A percentile compares a stretch with the other conserved stretches of the same genome.
Conservation (phyloP, 306 rosid species). For the Casuarina glauca region DNA sequence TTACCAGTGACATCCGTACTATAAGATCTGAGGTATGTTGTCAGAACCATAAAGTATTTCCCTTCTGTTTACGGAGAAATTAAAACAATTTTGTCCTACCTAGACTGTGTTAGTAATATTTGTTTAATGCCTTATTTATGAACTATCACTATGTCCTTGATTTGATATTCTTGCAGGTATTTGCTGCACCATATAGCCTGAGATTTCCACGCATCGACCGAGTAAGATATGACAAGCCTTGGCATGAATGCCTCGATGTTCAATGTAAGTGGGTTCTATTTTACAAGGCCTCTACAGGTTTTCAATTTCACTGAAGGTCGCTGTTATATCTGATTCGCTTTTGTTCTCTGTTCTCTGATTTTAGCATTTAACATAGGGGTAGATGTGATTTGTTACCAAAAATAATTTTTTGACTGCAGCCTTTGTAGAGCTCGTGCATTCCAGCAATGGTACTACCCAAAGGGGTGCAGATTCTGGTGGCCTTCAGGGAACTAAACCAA, state of each 20-base stretch:
- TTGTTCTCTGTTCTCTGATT: not conserved
- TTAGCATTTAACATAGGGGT: constrained; percentile 13
- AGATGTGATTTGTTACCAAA: not conserved
- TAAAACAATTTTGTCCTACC: not conserved
- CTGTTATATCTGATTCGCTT: not conserved
- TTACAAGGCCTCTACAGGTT: constrained; percentile 17
- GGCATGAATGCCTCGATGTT: constrained; percentile 96
- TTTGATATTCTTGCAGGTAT: constrained; percentile 58
- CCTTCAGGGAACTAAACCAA: constrained; percentile 52
- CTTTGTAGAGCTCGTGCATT: constrained; percentile 80
- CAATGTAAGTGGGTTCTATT: constrained; percentile 58
- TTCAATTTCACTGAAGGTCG: not conserved
- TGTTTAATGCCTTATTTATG: constrained; percentile 1
- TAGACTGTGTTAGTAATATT: constrained; percentile 1
- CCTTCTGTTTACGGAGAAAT: not conserved
- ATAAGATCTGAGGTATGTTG: constrained; percentile 82
- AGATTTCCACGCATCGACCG: constrained; percentile 97
- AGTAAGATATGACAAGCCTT: constrained; percentile 87
- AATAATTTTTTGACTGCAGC: constrained; percentile 50
- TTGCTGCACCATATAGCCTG: constrained; percentile 85
- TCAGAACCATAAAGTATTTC: constrained; percentile 20
- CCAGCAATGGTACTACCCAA: constrained; percentile 83
- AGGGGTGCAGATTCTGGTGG: constrained; percentile 49
- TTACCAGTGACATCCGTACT: constrained; percentile 95
- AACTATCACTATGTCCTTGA: constrained; percentile 19